Base-by-base conservation (phyloP, 2,329 filamentous ascomycete genomes). In the Fusarium oxysporum region DNA sequence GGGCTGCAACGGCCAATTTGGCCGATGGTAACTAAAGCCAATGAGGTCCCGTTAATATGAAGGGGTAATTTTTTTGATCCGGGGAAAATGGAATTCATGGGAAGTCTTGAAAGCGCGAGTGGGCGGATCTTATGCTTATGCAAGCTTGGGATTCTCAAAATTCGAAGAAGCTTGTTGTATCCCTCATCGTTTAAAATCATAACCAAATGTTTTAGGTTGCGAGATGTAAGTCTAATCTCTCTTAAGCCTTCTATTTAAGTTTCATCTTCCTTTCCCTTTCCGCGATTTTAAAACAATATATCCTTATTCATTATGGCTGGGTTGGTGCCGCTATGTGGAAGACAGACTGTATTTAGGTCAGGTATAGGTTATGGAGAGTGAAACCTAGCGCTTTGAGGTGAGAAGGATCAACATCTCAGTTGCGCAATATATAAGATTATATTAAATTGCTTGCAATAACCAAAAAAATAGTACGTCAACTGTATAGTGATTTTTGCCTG, bases 171-270 rank as follows among this genome's bases (percentile, higher is more conserved):
- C 6, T 4, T 21, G 3, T 8, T 5, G 7, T 6, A 0, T 16
- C 8, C 8, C 1, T 7, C 9, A 0, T 21, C 6, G 5, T 3
- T 3, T 14, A 14, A 0, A 14, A 17, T 19, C 1, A 21, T 19
- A 7, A 9, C 19, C 10, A 10, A 5, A 3, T 1, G 10, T 7
- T 5, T 5, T 1, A 6, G 2, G 0, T 30, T 1, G 3, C 16
- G 3, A 8, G 6, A 19, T 3, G 8, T 25, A 13, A 33, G 32
- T 33, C 12, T 13, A 33, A 2, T 33, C 32, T 13, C 13, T 13
- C 7, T 33, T 14, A 33, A 8, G 6, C 8, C 13, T 33, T 33
- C 5, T 14, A 16, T 16, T 16, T 5, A 4, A 32, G 11, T 0
- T 17, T 7, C 8, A 14, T 12, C 9, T 17, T 32, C 1, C 6